phyloP scores from a whole-genome alignment of 208 protist species.

The Leishmania tarentolae region DNA sequence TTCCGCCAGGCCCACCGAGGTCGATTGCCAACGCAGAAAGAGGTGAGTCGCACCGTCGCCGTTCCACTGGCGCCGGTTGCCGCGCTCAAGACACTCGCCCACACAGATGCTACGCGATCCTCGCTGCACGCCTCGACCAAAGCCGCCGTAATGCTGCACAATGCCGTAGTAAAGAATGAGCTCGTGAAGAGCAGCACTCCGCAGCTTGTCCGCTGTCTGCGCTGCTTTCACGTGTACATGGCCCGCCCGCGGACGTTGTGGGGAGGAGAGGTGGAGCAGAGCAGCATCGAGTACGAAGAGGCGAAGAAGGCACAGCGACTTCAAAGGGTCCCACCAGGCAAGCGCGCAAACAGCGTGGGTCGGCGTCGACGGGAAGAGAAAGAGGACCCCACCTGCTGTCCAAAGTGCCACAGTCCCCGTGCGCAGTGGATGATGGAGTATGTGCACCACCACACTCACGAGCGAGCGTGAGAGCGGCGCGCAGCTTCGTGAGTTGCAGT shows the following conservation, averaged over 20 bases:
- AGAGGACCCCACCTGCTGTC: constrained; percentile 54
- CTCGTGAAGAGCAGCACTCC: constrained; percentile 63
- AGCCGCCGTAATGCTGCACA: constrained; percentile 65
- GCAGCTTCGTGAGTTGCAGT: not conserved
- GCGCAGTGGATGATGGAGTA: constrained; percentile 89
- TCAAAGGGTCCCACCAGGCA: constrained; percentile 41
- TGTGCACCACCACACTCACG: constrained; percentile 77
- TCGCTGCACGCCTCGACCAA: constrained; percentile 39
- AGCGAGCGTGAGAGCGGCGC: constrained; percentile 11
- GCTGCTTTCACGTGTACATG: constrained; percentile 85
- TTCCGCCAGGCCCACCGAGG: constrained; percentile 57
- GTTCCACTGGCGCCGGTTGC: constrained; percentile 65
- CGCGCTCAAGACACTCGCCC: constrained; percentile 55
- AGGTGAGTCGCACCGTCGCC: constrained; percentile 57
- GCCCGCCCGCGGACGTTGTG: constrained; percentile 66
- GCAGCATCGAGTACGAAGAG: constrained; percentile 57
- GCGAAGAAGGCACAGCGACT: constrained; percentile 35
- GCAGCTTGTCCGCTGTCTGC: constrained; percentile 72
- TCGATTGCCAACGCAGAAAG: constrained; percentile 35
- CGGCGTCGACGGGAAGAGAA: constrained; percentile 24
- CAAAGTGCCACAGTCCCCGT: constrained; percentile 58
- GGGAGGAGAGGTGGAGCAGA: constrained; percentile 66
- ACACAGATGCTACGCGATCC: constrained; percentile 26
- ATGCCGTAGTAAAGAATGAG: constrained; percentile 52
- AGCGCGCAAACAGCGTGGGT: constrained; percentile 51